Evolutionary conservation across 225 moss, liverwort and hornwort species (phyloP), one percentile per base, ranked within the genome.

Genomic region (Anthoceros angustus): DNA sequence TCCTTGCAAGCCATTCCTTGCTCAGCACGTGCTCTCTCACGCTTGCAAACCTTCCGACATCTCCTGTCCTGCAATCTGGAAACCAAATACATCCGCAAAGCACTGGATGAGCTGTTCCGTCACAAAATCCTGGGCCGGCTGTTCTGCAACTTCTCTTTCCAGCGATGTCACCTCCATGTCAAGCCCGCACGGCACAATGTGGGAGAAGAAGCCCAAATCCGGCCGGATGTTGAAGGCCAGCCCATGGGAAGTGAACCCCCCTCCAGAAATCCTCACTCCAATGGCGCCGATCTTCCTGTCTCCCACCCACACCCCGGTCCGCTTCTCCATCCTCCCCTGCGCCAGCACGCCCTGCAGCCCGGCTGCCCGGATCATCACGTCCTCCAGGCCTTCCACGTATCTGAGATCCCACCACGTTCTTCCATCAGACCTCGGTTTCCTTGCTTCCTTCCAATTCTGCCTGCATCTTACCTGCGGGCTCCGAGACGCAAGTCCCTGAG

Each of bases 151-250:
- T 41, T 55, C 75, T 46, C 76, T 85, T 63, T 49, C 71, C 74
- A 94, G 64, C 7, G 94, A 87, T 7, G 94, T 94, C 39, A 94
- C 94, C 76, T 86, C 85, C 82, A 90, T 95, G 62, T 90, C 90
- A 40, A 90, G 86, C 8, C 94, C 90, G 42, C 94, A 95, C 7
- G 94, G 94, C 41, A 95, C 83, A 64, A 95, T 88, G 70, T 78
- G 85, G 39, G 76, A 70, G 40, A 84, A 90, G 15, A 81, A 79
- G 9, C 69, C 39, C 72, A 95, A 67, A 69, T 86, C 74, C 1
- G 90, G 94, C 49, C 82, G 76, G 9, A 82, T 86, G 68, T 95
- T 95, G 82, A 88, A 95, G 39, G 90, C 94, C 64, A 90, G 72
- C 10, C 94, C 94, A 68, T 95, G 94, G 9, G 88, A 88, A 0